Base-by-base conservation (phyloP, 2,329 filamentous ascomycete genomes). In the Paecilomyces variotii region DNA sequence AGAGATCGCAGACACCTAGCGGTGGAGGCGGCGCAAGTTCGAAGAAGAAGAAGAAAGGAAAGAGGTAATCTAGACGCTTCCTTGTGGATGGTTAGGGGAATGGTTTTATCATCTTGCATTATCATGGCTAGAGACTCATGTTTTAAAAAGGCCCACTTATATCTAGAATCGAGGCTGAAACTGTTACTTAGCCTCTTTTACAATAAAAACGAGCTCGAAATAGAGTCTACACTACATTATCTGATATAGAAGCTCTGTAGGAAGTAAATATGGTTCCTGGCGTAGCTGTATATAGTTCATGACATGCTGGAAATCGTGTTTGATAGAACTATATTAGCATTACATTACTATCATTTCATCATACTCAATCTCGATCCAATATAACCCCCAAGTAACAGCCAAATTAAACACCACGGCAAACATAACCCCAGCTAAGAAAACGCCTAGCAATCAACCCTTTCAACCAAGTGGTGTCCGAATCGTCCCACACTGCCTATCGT, bases 1-100 rank as follows among this genome's bases (percentile, higher is more conserved):
- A 68, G 61, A 70, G 72, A 61, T 55, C 66, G 26, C 65, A 67
- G 30, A 45, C 39, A 6, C 39, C 39, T 24, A 68, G 64, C 34
- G 71, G 70, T 55, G 69, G 69, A 60, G 66, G 74, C 57, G 74
- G 73, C 35, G 68, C 72, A 61, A 70, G 71, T 55, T 56, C 72
- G 62, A 76, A 80, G 74, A 79, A 80, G 70, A 77, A 81, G 76
- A 79, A 79, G 70, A 79, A 78, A 68, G 78, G 78, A 49, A 82
- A 81, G 73, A 73, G 75, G 65, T 79, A 69, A 61, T 63, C 59
- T 50, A 30, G 53, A 30, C 30, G 49, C 19, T 11, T 28, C 35
- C 27, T 60, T 24, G 24, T 10, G 39, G 39, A 7, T 54, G 26
- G 32, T 35, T 26, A 19, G 34, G 53, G 56, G 35, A 26, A 54